These are phyloP conservation scores for Tetrastigma voinierianum DNA, from an alignment of 164 flowering plant species.

Conservation along the genomic window DNA sequence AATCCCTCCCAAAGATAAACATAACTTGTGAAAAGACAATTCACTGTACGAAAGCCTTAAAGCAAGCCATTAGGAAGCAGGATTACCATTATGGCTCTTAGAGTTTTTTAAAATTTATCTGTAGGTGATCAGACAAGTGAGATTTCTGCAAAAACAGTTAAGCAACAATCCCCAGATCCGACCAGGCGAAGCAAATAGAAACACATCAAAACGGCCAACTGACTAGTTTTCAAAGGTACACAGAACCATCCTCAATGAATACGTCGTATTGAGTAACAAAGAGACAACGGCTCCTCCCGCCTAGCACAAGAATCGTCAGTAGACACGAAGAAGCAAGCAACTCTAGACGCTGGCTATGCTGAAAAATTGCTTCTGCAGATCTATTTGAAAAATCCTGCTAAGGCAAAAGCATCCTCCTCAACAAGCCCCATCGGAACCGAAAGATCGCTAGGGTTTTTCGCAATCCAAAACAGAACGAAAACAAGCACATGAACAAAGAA, in stretches of 20 bases:
- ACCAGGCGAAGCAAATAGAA: background rate
- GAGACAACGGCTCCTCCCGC: background rate
- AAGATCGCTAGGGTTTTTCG: background rate
- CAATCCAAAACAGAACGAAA: background rate
- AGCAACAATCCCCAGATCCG: background rate
- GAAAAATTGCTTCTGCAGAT: too few relatives aligned
- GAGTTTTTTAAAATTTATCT: background rate
- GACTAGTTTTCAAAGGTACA: background rate
- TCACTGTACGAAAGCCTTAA: too few relatives aligned
- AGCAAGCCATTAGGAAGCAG: background rate
- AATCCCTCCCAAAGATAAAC: too few relatives aligned
- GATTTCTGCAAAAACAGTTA: background rate
- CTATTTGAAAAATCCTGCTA: too few relatives aligned
- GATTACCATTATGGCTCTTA: background rate
- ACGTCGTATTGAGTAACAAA: too few relatives aligned
- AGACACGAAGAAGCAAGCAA: background rate
- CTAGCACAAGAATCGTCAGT: background rate
- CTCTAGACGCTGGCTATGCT: background rate
- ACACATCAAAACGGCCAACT: background rate
- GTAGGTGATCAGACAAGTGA: background rate
- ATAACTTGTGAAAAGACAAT: background rate
- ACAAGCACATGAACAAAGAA: background rate
- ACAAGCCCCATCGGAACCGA: background rate
- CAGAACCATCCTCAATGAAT: too few relatives aligned
- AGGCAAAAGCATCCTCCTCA: background rate